Percentiles rank a stretch among this genome's conserved stretches.
Conservation (phyloP, 495 filamentous ascomycete species). For the Penicillium cosmopolitanum region DNA sequence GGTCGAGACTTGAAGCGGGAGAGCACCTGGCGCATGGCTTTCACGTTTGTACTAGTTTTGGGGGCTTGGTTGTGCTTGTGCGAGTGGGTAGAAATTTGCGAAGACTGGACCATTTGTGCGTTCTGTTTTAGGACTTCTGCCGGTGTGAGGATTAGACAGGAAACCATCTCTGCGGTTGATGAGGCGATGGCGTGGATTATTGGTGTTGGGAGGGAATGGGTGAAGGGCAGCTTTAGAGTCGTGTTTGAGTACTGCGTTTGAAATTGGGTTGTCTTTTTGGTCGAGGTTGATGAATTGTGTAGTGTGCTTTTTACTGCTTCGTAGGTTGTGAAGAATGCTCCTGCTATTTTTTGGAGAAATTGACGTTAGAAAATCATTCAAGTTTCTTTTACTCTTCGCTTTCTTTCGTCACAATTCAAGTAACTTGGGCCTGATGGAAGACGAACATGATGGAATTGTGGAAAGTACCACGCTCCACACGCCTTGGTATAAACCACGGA, state of each 20-base stretch:
- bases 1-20: constrained; percentile 58
- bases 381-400: background rate
- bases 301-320: constrained; percentile 71
- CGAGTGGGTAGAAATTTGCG: background rate
- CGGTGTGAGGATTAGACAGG: constrained; percentile 83
- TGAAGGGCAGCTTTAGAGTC: constrained; percentile 33
- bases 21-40: constrained; percentile 56
- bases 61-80: no score
- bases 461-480: constrained; percentile 86
- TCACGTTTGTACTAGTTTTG: constrained; percentile 8
- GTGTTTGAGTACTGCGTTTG: constrained; percentile 39
- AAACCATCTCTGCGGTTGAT: constrained; percentile 73
- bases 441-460: constrained; percentile 79
- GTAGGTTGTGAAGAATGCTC: constrained; percentile 89
- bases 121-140: constrained; percentile 94
- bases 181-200: constrained; percentile 73
- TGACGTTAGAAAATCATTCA: background rate
- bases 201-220: constrained; percentile 58
- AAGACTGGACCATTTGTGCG: constrained; percentile 66
- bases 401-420: background rate
- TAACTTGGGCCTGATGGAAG: background rate
- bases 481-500: constrained; percentile 83
- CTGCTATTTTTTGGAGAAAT: constrained; percentile 54
- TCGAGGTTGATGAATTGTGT: constrained; percentile 36
- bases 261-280: constrained; percentile 25